phyloP scores from a whole-genome alignment of 805 yeast genomes.

The Hanseniaspora valbyensis region DNA sequence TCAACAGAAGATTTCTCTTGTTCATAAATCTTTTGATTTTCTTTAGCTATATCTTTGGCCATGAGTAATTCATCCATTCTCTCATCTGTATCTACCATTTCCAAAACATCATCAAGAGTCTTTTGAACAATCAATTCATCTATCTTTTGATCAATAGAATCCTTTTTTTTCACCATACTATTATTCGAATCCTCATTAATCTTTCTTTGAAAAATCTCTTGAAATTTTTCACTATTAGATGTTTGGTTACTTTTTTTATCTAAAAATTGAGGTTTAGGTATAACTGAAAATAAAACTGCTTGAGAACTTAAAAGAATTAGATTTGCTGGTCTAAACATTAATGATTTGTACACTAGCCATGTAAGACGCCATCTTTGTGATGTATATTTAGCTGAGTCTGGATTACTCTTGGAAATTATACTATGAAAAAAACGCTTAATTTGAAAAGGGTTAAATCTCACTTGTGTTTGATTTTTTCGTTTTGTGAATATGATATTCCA shows the following conservation, averaged over 20 bases:
- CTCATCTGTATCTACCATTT: not conserved
- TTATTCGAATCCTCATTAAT: not conserved
- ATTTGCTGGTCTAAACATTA: slow-evolving; percentile 12
- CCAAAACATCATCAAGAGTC: slow-evolving; percentile 1
- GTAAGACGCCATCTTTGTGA: slow-evolving; percentile 11
- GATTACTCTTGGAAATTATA: not conserved
- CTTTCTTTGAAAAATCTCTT: not conserved
- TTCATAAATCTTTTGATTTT: not conserved
- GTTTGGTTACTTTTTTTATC: not conserved
- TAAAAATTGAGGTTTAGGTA: not conserved
- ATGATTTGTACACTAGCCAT: slow-evolving; percentile 11
- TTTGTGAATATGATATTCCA: not conserved
- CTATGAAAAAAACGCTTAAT: slow-evolving; percentile 8
- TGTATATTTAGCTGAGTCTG: not conserved
- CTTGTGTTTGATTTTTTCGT: not conserved
- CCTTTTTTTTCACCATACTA: not conserved
- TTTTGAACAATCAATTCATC: not conserved
- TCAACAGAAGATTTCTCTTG: not conserved
- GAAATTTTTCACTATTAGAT: not conserved
- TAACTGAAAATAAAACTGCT: not conserved
- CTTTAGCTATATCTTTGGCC: slow-evolving; percentile 1
- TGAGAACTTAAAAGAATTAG: slow-evolving; percentile 2
- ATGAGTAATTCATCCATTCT: not conserved
- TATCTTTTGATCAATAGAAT: not conserved
- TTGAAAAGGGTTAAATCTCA: not conserved